Base-by-base conservation (phyloP, 2,329 filamentous ascomycete species). In the Chaetomium sp. region DNA sequence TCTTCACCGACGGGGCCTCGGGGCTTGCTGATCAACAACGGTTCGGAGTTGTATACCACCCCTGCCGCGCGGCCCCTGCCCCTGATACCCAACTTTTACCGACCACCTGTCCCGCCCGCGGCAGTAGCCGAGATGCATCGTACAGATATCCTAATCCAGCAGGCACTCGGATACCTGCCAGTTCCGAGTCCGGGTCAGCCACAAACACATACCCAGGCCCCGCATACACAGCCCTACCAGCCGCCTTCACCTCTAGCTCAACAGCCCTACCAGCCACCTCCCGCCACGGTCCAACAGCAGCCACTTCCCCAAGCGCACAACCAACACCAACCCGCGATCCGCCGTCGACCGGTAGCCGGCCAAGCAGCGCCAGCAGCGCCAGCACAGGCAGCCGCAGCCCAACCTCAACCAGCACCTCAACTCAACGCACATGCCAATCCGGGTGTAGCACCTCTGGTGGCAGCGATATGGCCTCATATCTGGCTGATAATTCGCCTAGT, bases 401-500 rank as follows among this genome's bases (percentile, higher is more conserved):
- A 13, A 13, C 57, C 49, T 3, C 58, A 56, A 47, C 60, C 50
- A 2, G 63, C 49, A 25, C 38, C 56, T 25, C 59, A 45, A 16
- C 5, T 65, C 13, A 58, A 65, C 10, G 80, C 79, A 57, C 75
- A 74, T 8, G 78, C 76, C 60, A 82, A 82, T 57, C 78, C 77
- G 1, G 75, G 73, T 3, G 73, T 74, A 0, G 77, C 72, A 2
- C 76, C 78, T 21, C 65, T 82, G 25, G 62, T 80, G 56, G 78
- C 77, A 4, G 79, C 80, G 19, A 61, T 85, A n/a, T 84, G 83
- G 78, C 85, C 85, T n/a, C 82, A 88, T 60, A 72, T 89, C 31
- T 89, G 86, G 87, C 78, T 89, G 59, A 69, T 88, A 1, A 76
- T 86, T 42, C 82, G 87, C 8, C 75, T 90, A 9, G 78, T 80